phyloP scores from a whole-genome alignment of 768 basidiomycete species.

The Exidia glandulosa region DNA sequence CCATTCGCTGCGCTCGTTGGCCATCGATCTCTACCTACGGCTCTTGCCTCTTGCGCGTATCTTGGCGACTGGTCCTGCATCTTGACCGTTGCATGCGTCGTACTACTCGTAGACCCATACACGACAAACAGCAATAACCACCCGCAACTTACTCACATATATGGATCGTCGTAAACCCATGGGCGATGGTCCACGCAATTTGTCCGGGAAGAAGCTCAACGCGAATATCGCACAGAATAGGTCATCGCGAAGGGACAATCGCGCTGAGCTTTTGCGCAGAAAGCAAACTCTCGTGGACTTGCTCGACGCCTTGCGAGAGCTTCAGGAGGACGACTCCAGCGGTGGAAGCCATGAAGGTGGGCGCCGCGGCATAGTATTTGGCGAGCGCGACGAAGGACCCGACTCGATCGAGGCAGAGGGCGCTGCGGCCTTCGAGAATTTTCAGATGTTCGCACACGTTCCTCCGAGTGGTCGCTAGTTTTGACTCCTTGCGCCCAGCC shows the following conservation, averaged over 20 bases:
- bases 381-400: constrained; percentile 56
- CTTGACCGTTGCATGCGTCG: no score
- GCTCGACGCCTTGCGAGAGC: constrained; percentile 35
- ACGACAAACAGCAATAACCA: no score
- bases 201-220: neutral
- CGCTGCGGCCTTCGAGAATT: constrained; percentile 51
- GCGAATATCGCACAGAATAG: neutral
- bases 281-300: constrained; percentile 37
- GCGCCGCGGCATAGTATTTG: constrained; percentile 29
- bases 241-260: neutral
- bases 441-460: constrained; percentile 37
- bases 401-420: constrained; percentile 60
- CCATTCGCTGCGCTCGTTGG: no score
- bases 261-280: constrained; percentile 8
- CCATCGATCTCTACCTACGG: no score
- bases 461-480: constrained; percentile 1
- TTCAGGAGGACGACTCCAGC: constrained; percentile 29
- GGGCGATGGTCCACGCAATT: no score
- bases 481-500: constrained; percentile 30
- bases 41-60: no score
- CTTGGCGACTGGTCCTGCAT: no score
- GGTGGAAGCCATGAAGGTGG: constrained; percentile 1
- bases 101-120: no score
- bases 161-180: no score
- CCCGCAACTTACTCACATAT: no score